Evolutionary conservation across 768 basidiomycete genomes (phyloP), one percentile per base, ranked within the genome.

Genomic region (Rhodotorula kratochvilovae): DNA sequence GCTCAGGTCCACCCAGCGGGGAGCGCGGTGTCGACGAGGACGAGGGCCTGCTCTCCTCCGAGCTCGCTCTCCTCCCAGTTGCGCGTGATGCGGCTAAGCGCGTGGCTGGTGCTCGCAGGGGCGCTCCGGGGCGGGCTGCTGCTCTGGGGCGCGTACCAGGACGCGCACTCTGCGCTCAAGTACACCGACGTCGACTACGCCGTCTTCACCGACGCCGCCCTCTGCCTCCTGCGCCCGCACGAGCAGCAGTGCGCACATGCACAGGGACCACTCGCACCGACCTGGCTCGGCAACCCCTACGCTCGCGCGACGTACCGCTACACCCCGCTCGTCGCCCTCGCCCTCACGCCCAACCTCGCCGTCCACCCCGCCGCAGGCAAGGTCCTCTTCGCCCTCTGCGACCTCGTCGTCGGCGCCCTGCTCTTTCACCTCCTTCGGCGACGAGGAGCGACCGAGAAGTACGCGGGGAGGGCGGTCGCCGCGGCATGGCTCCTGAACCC

Each of bases 161-260:
- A 96, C 77, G 85, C 86, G 21, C 87, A 83, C 77, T 89, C 89
- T 1, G 79, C 86, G 45, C 87, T 97, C 36, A 94, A 92, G 80
- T 99, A 98, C 79, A 98, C 96, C n/a, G 96, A 99, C 81, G 85
- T 98, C 74, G 96, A 99, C 81, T 98, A 97, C 81, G 85, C 87
- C 48, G 95, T 99, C 76, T 96, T 97, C 83, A 90, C 86, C 57
- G 95, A 98, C 80, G 96, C 96, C 8, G 88, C 92, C 2, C 82
- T 81, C 53, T 91, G 90, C 78, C 77, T 91, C 43, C 79, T 86
- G 36, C 77, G 83, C 57, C 85, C 87, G 48, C 43, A 13, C 53
- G 27, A 21, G 29, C 53, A 63, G 76, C 81, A n/a, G 79, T 83
- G 51, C 79, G 71, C 59, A 7, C 36, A 23, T 12, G 76, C 73